phyloP scores from a whole-genome alignment of 352 stramenopile genomes.

The Globisporangium solare region DNA sequence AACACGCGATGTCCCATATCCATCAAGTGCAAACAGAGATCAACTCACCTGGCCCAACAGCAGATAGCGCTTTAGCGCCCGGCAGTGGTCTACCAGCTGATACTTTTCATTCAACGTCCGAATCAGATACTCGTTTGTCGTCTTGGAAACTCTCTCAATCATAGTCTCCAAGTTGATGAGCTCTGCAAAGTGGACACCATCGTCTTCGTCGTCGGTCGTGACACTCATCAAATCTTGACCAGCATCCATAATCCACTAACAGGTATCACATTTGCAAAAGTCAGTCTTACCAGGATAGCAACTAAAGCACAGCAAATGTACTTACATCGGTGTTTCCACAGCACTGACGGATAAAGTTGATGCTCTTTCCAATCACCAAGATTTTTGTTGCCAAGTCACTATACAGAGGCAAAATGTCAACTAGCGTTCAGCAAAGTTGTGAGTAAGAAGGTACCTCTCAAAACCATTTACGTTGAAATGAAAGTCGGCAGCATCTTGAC shows the following conservation, averaged over 20 bases:
- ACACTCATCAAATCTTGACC: constrained; percentile 33
- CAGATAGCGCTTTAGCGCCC: constrained; percentile 96
- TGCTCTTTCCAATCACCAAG: constrained; percentile 96
- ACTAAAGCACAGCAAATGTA: not conserved
- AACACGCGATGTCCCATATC: not conserved
- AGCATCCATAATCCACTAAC: constrained; percentile 73
- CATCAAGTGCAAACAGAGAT: not conserved
- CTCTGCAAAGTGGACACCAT: constrained; percentile 64
- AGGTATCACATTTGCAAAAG: not conserved
- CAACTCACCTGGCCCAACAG: constrained; percentile 92
- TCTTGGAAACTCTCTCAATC: constrained; percentile 74
- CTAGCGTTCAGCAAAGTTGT: not conserved
- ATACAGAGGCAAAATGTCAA: not conserved
- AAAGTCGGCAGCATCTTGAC: constrained; percentile 85
- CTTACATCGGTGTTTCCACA: constrained; percentile 88
- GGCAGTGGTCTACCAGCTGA: constrained; percentile 92
- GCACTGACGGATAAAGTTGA: constrained; percentile 98
- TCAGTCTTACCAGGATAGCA: not conserved
- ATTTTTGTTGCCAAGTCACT: constrained; percentile 92
- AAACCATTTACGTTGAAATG: constrained; percentile 62
- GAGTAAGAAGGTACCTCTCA: not conserved
- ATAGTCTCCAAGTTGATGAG: constrained; percentile 63
- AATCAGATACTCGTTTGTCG: constrained; percentile 90
- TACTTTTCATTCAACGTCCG: constrained; percentile 91
- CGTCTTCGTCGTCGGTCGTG: constrained; percentile 49